These are phyloP conservation scores for Atkinsonella texensis DNA, from an alignment of 2,329 filamentous ascomycete species.

Conservation along the genomic window DNA sequence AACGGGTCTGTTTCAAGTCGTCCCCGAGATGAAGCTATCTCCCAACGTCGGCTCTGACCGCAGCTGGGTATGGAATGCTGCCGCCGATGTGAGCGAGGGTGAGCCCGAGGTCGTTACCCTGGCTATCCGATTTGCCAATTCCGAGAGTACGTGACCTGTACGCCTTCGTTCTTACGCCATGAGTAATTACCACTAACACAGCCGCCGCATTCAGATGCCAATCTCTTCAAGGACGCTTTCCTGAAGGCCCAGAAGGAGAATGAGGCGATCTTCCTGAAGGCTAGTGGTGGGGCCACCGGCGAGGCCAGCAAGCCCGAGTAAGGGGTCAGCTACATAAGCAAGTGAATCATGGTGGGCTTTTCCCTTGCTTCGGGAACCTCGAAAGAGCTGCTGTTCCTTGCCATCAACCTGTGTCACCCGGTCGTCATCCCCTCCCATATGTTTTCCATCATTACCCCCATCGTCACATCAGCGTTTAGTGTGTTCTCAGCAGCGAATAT, in stretches of 20 bases:
- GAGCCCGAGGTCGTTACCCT: constrained; percentile 93
- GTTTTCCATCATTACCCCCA: background rate
- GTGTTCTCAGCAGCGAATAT: constrained; percentile 7
- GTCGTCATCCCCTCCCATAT: background rate
- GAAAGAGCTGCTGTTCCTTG: constrained; percentile 5
- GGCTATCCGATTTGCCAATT: constrained; percentile 95
- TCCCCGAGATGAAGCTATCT: constrained; percentile 96
- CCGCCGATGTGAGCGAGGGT: constrained; percentile 94
- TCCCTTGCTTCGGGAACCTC: background rate
- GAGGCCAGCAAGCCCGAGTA: constrained; percentile 5
- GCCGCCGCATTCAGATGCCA: constrained; percentile 55
- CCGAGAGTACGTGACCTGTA: constrained; percentile 63
- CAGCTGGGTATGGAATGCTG: constrained; percentile 98
- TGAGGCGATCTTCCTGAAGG: constrained; percentile 64
- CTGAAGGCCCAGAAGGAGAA: constrained; percentile 96
- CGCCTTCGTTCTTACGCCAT: background rate
- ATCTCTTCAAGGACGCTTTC: constrained; percentile 94
- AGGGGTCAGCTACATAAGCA: background rate
- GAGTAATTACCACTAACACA: background rate
- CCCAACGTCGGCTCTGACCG: constrained; percentile 97
- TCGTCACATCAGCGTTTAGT: constrained; percentile 12
- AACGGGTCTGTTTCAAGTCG: constrained; percentile 49
- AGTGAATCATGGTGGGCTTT: background rate
- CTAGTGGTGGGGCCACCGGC: constrained; percentile 12
- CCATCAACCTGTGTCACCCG: constrained; percentile 6